Percentiles rank a stretch among this genome's conserved stretches.
Evolutionary conservation across 129 eudicot genomes (phyloP).

Genomic region (Lactuca saligna): DNA sequence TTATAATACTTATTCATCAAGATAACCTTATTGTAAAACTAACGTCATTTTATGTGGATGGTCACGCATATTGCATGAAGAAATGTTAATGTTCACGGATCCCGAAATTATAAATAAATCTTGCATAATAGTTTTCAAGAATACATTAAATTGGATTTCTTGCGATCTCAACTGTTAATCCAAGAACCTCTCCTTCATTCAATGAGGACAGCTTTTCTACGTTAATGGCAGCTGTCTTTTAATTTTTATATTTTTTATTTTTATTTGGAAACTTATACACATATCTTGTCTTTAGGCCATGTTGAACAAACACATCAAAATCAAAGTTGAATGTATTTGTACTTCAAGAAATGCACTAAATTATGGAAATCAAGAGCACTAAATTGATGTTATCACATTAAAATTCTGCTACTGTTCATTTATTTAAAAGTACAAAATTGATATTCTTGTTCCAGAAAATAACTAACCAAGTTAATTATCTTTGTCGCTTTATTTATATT

Average conservation of each 20-base stretch:
- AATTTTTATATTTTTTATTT: background rate
- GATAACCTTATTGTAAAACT: background rate
- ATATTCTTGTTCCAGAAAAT: no score
- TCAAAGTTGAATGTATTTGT: constrained; percentile 6
- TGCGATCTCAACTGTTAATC: constrained; percentile 32
- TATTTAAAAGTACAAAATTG: no score
- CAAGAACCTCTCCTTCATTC: constrained; percentile 38
- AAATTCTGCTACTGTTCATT: background rate
- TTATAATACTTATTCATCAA: no score
- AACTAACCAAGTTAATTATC: no score
- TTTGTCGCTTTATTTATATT: no score
- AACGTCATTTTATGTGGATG: background rate
- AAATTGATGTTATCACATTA: background rate
- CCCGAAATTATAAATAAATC: constrained; percentile 5
- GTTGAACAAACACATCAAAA: constrained; percentile 21
- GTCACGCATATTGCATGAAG: constrained; percentile 16
- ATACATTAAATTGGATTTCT: constrained; percentile 23
- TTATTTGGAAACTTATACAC: background rate
- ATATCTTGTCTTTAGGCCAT: constrained; percentile 19
- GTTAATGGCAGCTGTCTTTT: constrained; percentile 43
- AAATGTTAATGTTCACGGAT: constrained; percentile 26
- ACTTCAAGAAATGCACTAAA: constrained; percentile 5
- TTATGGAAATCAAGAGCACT: constrained; percentile 2
- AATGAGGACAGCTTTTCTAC: constrained; percentile 37
- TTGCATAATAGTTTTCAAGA: background rate